Evolutionary conservation across 495 filamentous ascomycete species (phyloP).

Genomic region (Penicillium cinerascens): DNA sequence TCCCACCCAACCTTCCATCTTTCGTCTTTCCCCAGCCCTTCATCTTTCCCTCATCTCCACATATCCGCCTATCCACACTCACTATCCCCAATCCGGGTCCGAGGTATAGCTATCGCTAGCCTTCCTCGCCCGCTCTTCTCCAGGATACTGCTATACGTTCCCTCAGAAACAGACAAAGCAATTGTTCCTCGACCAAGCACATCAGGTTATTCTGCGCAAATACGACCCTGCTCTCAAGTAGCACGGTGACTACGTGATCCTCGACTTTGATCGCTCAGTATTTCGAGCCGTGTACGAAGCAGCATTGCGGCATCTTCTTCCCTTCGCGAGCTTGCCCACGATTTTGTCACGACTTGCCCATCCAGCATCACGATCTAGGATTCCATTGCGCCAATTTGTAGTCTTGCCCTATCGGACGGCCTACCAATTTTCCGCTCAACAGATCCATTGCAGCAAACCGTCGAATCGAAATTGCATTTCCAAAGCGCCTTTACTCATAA

Average conservation of each 20-base stretch:
- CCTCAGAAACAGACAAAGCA: constrained; percentile 13
- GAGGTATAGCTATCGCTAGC: constrained; percentile 18
- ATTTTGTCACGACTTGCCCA: background rate
- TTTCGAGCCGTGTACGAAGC: background rate
- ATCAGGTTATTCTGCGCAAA: background rate
- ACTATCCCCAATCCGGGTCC: background rate
- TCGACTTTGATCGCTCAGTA: background rate
- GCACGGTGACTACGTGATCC: constrained; percentile 3
- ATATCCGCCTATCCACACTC: background rate
- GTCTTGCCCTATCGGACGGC: constrained; percentile 5
- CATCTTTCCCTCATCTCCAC: background rate
- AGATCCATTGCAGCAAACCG: constrained; percentile 15
- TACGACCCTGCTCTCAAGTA: constrained; percentile 15
- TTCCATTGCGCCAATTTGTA: constrained; percentile 20
- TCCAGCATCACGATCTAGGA: constrained; percentile 3
- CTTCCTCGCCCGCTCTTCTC: constrained; percentile 2
- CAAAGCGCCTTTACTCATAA: constrained; percentile 23
- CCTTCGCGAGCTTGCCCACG: constrained; percentile 4
- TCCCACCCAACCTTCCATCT: constrained; percentile 6
- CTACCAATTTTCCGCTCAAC: background rate
- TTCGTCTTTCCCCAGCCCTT: constrained; percentile 2
- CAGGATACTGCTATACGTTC: too few relatives aligned
- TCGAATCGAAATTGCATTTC: background rate
- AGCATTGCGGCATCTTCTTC: constrained; percentile 6
- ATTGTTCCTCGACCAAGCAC: constrained; percentile 9